Evolutionary conservation across 495 filamentous ascomycete genomes (phyloP).

Genomic region (Chlorociboria aeruginascens): DNA sequence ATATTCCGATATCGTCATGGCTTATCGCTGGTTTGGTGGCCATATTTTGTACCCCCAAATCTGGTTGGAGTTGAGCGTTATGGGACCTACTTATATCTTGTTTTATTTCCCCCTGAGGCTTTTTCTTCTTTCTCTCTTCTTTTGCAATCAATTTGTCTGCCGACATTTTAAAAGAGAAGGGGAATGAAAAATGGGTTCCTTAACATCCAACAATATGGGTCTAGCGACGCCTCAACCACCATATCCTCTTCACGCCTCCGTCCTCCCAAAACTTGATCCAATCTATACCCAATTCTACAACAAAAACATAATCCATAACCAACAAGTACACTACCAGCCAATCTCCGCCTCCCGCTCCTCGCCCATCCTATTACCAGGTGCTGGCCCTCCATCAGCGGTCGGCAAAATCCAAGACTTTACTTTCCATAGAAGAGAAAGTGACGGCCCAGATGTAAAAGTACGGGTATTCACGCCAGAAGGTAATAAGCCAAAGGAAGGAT

Average conservation of each 20-base stretch:
- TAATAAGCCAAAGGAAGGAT: conserved; percentile 31
- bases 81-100: too few species aligned
- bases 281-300: conserved; percentile 45
- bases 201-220: too few species aligned
- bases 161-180: too few species aligned
- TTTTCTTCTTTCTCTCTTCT: too few species aligned
- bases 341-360: conserved; percentile 38
- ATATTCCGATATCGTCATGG: too few species aligned
- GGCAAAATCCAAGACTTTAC: conserved; percentile 36
- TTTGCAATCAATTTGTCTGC: too few species aligned
- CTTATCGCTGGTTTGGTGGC: too few species aligned
- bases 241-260: conserved; percentile 41
- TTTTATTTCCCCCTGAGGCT: too few species aligned
- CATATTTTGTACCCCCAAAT: too few species aligned
- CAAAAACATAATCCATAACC: conserved; percentile 34
- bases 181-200: too few species aligned
- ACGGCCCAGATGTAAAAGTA: conserved; percentile 33
- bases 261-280: conserved; percentile 33
- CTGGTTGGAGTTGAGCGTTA: too few species aligned
- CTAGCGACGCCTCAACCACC: conserved; percentile 28
- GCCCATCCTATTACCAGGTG: conserved; percentile 41
- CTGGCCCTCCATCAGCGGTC: conserved; percentile 36
- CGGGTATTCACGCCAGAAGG: conserved; percentile 38
- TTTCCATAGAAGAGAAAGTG: conserved; percentile 32
- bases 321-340: conserved; percentile 34